A percentile compares a stretch with the other conserved stretches of the same genome.
phyloP scores from a whole-genome alignment of 805 yeast genomes.

The Ogataea henricii region DNA sequence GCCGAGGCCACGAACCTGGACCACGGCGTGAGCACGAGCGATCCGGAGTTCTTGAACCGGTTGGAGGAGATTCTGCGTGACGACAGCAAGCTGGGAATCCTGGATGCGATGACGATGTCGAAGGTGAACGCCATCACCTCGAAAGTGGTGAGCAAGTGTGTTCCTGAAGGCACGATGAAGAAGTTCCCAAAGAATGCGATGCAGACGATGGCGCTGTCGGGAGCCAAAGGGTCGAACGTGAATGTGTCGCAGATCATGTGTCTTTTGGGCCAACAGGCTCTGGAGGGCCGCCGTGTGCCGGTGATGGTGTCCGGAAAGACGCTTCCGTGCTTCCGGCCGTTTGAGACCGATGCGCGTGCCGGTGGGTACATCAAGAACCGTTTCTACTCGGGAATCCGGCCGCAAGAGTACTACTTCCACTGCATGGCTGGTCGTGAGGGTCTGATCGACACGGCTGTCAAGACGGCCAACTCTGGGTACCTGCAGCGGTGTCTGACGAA shows the following conservation, averaged over 20 bases:
- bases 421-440: conserved; percentile 99
- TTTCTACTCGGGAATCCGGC: conserved; percentile 95
- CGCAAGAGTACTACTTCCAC: conserved; percentile 99
- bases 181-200: conserved; percentile 92
- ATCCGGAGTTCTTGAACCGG: conserved; percentile 80
- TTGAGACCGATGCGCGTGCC: conserved; percentile 95
- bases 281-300: conserved; percentile 99
- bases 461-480: conserved; percentile 97
- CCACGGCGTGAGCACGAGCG: conserved; percentile 45
- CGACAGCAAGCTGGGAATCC: conserved; percentile 84
- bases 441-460: conserved; percentile 98
- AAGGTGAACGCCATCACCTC: conserved; percentile 91
- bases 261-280: conserved; percentile 96
- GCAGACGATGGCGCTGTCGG: conserved; percentile 99
- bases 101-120: conserved; percentile 94
- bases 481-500: conserved; percentile 97
- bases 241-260: conserved; percentile 99
- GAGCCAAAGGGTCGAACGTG: conserved; percentile 98
- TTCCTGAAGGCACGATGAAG: conserved; percentile 95
- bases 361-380: conserved; percentile 98
- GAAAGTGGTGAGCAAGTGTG: conserved; percentile 91
- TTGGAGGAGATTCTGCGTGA: conserved; percentile 94
- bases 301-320: conserved; percentile 99
- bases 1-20: conserved; percentile 89
- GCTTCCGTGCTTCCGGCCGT: conserved; percentile 93